These are phyloP conservation scores for Backusella luteola DNA, from an alignment of 192 early-diverging fungal species.

Conservation along the genomic window DNA sequence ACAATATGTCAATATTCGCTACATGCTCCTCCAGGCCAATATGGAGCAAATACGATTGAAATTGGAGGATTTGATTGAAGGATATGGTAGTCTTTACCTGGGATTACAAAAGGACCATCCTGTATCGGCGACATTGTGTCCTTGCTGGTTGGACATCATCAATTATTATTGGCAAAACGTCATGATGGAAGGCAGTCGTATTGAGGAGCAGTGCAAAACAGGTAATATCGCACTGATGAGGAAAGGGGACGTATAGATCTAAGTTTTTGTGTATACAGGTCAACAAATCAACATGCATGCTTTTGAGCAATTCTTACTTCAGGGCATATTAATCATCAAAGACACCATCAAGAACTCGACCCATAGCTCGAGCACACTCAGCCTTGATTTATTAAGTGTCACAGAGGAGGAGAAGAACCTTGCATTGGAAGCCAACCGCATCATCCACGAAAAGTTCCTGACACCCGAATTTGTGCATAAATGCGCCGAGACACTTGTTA, in stretches of 20 bases:
- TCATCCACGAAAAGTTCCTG: slow-evolving; percentile 65
- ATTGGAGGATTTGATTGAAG: slow-evolving; percentile 24
- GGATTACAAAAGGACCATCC: slow-evolving; percentile 68
- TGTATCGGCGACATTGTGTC: slow-evolving; percentile 61
- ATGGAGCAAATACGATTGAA: neutral
- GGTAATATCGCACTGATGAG: neutral
- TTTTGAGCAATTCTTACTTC: slow-evolving; percentile 68
- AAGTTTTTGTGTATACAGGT: slow-evolving; percentile 7
- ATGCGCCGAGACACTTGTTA: slow-evolving; percentile 71
- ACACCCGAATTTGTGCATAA: slow-evolving; percentile 64
- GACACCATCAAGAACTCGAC: slow-evolving; percentile 58
- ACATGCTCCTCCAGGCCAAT: neutral
- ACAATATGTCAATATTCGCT: slow-evolving; percentile 43
- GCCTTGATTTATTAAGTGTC: neutral
- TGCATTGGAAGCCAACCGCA: slow-evolving; percentile 45
- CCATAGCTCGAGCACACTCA: slow-evolving; percentile 36
- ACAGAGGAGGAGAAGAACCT: slow-evolving; percentile 51
- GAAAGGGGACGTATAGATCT: neutral
- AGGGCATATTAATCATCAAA: slow-evolving; percentile 68
- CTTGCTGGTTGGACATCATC: slow-evolving; percentile 61
- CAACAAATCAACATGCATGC: slow-evolving; percentile 20
- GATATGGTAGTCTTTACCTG: slow-evolving; percentile 79
- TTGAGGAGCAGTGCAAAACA: neutral
- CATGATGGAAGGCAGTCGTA: slow-evolving; percentile 11
- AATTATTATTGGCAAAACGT: slow-evolving; percentile 69